A percentile compares a stretch with the other conserved stretches of the same genome.
Conservation (phyloP, 2,329 filamentous ascomycete species). For the Talaromyces amestolkiae region DNA sequence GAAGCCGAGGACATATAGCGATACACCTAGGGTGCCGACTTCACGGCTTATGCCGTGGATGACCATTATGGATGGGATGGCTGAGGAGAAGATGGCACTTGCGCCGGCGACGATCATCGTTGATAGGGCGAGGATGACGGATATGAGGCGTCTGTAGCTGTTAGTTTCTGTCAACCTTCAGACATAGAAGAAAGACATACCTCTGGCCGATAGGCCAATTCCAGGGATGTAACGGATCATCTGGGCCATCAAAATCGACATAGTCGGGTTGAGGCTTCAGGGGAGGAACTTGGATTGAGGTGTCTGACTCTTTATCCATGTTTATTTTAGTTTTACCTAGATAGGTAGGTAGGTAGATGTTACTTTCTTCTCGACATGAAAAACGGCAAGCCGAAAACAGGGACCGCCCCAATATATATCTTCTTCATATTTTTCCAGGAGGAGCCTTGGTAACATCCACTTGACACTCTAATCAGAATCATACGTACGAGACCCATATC, state of each 20-base stretch:
- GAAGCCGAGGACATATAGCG: slow-evolving; percentile 62
- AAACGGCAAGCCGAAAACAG: not conserved
- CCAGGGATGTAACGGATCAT: slow-evolving; percentile 16
- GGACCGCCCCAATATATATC: not conserved
- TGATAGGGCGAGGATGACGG: slow-evolving; percentile 11
- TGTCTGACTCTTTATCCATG: not conserved
- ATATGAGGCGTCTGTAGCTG: slow-evolving; percentile 6
- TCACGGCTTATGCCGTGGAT: slow-evolving; percentile 38
- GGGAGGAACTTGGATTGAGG: not conserved
- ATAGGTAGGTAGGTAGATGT: not conserved
- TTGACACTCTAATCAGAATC: not conserved
- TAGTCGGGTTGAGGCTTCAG: not conserved
- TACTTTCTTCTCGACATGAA: not conserved
- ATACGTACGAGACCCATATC: not conserved
- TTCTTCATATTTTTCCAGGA: not conserved
- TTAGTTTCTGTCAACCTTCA: not conserved
- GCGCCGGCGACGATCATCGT: slow-evolving; percentile 17
- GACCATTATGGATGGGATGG: slow-evolving; percentile 17
- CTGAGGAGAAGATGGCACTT: slow-evolving; percentile 15
- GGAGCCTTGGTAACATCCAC: not conserved
- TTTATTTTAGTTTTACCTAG: not conserved
- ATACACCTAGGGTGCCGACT: slow-evolving; percentile 55
- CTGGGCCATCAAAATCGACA: slow-evolving; percentile 15
- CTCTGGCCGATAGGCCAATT: slow-evolving; percentile 14
- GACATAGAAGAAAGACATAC: not conserved